phyloP scores from a whole-genome alignment of 148 eudicot genomes.

The Cornus florida region DNA sequence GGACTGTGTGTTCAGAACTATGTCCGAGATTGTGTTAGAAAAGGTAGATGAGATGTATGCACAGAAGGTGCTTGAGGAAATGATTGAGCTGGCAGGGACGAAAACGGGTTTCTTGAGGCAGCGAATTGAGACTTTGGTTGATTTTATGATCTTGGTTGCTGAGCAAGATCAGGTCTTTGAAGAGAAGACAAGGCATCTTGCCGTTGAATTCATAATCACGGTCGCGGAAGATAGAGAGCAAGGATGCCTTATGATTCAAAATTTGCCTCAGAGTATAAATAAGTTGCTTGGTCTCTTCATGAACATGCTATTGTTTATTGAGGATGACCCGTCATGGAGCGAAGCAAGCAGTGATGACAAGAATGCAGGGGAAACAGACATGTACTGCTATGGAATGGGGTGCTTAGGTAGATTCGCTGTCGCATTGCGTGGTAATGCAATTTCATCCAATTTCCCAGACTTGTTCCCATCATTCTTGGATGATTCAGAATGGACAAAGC shows the following conservation, averaged over 20 bases:
- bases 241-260: background rate
- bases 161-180: background rate
- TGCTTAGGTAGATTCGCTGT: constrained; percentile 46
- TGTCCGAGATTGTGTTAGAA: background rate
- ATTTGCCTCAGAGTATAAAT: background rate
- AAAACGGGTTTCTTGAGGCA: background rate
- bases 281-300: constrained; percentile 26
- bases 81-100: background rate
- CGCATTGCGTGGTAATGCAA: constrained; percentile 42
- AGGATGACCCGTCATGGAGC: constrained; percentile 46
- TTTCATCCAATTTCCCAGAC: constrained; percentile 42
- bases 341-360: constrained; percentile 38
- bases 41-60: background rate
- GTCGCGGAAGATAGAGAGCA: background rate
- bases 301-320: constrained; percentile 44
- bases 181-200: constrained; percentile 1
- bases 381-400: constrained; percentile 33
- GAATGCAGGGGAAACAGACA: constrained; percentile 44
- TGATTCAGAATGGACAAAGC: constrained; percentile 45
- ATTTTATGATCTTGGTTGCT: background rate
- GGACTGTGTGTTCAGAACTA: background rate
- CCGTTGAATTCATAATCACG: background rate
- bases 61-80: background rate
- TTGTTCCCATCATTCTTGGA: constrained; percentile 35
- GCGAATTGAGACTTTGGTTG: background rate